A percentile compares a stretch with the other conserved stretches of the same genome.
These are phyloP conservation scores for Vavraia culicis DNA, from an alignment of 371 early-diverging fungal genomes.

Conservation along the genomic window DNA sequence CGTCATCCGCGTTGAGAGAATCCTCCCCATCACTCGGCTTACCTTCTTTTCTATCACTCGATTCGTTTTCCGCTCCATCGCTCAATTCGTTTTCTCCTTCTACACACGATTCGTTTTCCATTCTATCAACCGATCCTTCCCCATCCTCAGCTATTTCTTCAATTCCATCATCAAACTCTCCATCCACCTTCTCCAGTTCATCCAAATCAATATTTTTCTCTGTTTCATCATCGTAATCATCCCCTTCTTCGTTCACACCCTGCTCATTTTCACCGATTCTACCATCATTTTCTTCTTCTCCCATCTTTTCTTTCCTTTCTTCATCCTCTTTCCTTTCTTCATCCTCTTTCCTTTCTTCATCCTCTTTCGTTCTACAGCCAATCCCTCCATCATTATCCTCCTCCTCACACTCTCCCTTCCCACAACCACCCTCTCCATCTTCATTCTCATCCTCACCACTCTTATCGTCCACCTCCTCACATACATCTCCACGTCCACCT, in stretches of 20 bases:
- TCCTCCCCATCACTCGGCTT: not conserved
- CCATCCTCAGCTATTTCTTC: not conserved
- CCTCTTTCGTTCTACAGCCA: constrained; percentile 32
- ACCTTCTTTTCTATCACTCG: not conserved
- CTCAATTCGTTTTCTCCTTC: not conserved
- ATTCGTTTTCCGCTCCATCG: not conserved
- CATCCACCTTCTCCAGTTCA: no score
- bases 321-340: constrained; percentile 14
- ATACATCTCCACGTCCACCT: no score
- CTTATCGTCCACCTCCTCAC: no score
- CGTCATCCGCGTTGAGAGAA: constrained; percentile 2
- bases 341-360: constrained; percentile 10
- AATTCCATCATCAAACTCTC: no score
- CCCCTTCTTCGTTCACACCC: constrained; percentile 12
- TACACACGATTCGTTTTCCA: not conserved
- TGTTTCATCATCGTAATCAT: not conserved
- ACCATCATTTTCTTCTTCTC: constrained; percentile 4
- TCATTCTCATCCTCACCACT: no score
- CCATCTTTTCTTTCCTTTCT: constrained; percentile 19
- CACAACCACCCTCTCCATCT: constrained; percentile 6
- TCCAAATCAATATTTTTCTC: constrained; percentile 1
- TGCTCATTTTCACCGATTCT: constrained; percentile 8
- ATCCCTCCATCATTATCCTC: constrained; percentile 20
- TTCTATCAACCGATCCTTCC: not conserved
- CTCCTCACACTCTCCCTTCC: constrained; percentile 11